phyloP scores from a whole-genome alignment of 2,329 filamentous ascomycete species.

The Talaromyces marneffei region DNA sequence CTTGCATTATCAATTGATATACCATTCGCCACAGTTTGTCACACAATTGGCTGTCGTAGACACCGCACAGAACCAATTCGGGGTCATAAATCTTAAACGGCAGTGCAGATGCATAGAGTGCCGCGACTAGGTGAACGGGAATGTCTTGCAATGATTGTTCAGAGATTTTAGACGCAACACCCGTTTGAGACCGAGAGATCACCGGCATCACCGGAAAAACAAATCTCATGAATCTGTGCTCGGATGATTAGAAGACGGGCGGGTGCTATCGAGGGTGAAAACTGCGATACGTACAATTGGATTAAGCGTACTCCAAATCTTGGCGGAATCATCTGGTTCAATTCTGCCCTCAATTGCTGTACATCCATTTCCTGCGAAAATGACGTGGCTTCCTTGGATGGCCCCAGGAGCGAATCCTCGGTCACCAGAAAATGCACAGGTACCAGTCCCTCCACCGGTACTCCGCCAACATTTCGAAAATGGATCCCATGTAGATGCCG shows the following conservation, averaged over 20 bases:
- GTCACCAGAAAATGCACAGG: conserved; percentile 23
- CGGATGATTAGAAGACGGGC: background rate
- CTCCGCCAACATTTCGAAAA: conserved; percentile 35
- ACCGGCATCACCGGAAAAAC: conserved; percentile 28
- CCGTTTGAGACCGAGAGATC: conserved; percentile 28
- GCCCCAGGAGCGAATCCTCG: conserved; percentile 4
- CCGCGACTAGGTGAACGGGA: conserved; percentile 27
- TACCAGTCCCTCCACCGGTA: conserved; percentile 30
- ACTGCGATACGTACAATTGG: background rate
- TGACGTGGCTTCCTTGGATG: conserved; percentile 8
- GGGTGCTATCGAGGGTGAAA: background rate
- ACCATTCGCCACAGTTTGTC: conserved; percentile 27
- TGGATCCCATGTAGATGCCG: conserved; percentile 32
- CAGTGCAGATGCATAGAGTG: conserved; percentile 29
- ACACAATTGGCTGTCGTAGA: conserved; percentile 23
- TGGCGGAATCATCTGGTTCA: background rate
- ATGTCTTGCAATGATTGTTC: conserved; percentile 20
- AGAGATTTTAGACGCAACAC: conserved; percentile 19
- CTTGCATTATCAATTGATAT: conserved; percentile 27
- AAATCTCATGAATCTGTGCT: conserved; percentile 19
- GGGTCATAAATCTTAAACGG: conserved; percentile 30
- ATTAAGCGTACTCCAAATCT: background rate
- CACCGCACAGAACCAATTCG: conserved; percentile 25
- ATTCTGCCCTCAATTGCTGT: conserved; percentile 9
- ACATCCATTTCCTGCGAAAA: background rate